These are phyloP conservation scores for Furcasterigmium sp. DNA, from an alignment of 2,329 filamentous ascomycete species.

Conservation along the genomic window DNA sequence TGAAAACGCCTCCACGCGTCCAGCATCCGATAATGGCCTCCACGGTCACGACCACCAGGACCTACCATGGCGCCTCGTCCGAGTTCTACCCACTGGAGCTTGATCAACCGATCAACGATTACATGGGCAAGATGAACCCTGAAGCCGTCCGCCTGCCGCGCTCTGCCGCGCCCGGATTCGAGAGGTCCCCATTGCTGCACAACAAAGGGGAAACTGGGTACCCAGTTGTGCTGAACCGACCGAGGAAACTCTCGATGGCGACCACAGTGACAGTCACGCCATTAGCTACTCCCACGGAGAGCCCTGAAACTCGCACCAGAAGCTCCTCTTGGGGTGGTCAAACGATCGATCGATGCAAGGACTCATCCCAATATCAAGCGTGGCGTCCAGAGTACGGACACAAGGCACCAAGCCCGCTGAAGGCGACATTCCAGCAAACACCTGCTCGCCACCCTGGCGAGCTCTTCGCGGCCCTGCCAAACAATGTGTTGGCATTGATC, in stretches of 20 bases:
- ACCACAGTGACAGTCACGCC: conserved; percentile 17
- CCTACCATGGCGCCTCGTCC: conserved; percentile 10
- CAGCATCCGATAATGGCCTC: conserved; percentile 4
- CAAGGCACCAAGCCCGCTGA: conserved; percentile 9
- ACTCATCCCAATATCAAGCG: conserved; percentile 18
- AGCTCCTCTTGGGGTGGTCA: conserved; percentile 27
- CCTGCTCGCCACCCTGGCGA: conserved; percentile 38
- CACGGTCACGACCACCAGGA: conserved; percentile 7
- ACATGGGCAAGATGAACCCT: conserved; percentile 1
- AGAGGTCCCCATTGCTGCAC: neutral
- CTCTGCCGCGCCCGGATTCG: neutral
- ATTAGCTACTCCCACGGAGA: conserved; percentile 22
- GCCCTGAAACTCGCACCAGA: conserved; percentile 17
- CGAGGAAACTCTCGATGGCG: conserved; percentile 27
- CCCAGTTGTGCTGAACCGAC: conserved; percentile 23
- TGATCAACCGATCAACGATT: conserved; percentile 5
- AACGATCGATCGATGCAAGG: conserved; percentile 34
- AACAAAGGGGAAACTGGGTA: neutral
- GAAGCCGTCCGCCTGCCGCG: neutral
- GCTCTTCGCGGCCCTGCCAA: conserved; percentile 48
- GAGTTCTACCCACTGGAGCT: conserved; percentile 9
- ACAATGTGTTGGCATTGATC: conserved; percentile 55
- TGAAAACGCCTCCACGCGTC: conserved; percentile 9
- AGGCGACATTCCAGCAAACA: conserved; percentile 14
- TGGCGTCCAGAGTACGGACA: conserved; percentile 20